These are phyloP conservation scores for Tuber calosporum DNA, from an alignment of 495 filamentous ascomycete species.

Conservation along the genomic window DNA sequence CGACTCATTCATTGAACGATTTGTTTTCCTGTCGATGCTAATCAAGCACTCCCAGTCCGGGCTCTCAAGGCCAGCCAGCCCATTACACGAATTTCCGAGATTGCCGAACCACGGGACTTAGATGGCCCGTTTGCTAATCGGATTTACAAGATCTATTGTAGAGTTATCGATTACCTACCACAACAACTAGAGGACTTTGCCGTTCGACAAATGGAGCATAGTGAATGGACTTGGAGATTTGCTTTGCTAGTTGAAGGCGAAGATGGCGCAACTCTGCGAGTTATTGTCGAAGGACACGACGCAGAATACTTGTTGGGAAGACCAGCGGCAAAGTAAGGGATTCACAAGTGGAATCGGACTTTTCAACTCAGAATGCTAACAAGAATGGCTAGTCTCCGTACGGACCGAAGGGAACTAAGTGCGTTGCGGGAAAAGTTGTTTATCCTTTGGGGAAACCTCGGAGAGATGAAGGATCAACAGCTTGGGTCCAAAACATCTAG, in stretches of 20 bases:
- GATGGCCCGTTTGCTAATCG: constrained; percentile 48
- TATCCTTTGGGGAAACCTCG: constrained; percentile 77
- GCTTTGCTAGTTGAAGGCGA: constrained; percentile 57
- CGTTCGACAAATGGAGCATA: constrained; percentile 32
- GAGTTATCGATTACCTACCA: constrained; percentile 78
- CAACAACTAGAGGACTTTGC: constrained; percentile 66
- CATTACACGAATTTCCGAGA: constrained; percentile 47
- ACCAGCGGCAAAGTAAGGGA: constrained; percentile 59
- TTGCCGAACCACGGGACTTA: constrained; percentile 44
- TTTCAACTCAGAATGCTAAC: constrained; percentile 13
- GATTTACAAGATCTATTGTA: constrained; percentile 60
- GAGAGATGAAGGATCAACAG: constrained; percentile 54
- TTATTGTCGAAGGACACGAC: constrained; percentile 58
- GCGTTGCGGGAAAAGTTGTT: constrained; percentile 64
- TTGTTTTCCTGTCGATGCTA: constrained; percentile 7
- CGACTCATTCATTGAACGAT: background rate
- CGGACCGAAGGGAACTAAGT: constrained; percentile 45
- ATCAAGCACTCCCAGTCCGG: constrained; percentile 41
- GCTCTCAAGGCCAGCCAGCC: constrained; percentile 47
- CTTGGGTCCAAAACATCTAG: background rate
- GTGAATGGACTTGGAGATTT: constrained; percentile 72
- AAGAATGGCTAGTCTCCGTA: constrained; percentile 50
- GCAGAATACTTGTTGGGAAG: constrained; percentile 60
- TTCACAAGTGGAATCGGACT: background rate
- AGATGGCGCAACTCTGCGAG: constrained; percentile 51